Conservation (phyloP, 176 grass and related monocot species). For the Avena insularis region DNA sequence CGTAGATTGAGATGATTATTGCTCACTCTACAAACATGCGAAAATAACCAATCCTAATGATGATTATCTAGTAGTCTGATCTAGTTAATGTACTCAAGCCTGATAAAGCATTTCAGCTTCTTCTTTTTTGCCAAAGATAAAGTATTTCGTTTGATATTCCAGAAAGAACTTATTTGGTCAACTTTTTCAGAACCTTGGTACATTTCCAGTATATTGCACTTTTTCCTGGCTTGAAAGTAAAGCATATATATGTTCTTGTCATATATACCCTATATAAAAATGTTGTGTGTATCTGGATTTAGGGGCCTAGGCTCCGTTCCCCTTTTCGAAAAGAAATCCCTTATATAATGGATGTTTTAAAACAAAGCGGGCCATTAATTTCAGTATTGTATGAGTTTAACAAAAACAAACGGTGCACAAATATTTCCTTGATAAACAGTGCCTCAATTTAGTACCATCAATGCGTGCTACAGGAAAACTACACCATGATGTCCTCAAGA, state of each 20-base stretch:
- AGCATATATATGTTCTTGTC: too few species aligned
- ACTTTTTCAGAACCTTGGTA: background rate
- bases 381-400: background rate
- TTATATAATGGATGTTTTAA: too few species aligned
- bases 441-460: slow-evolving; percentile 25
- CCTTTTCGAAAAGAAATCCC: too few species aligned
- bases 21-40: background rate
- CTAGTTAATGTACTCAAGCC: too few species aligned
- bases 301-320: too few species aligned
- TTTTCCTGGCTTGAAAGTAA: background rate
- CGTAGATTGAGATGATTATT: background rate
- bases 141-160: background rate
- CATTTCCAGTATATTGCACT: background rate
- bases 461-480: slow-evolving; percentile 31
- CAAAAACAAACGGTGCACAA: background rate
- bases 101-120: too few species aligned
- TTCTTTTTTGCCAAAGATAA: background rate
- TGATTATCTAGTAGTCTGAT: background rate
- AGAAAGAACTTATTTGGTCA: background rate
- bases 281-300: too few species aligned
- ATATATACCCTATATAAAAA: too few species aligned
- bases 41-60: slow-evolving; percentile 13
- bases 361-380: too few species aligned
- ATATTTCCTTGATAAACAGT: background rate
- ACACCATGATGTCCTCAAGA: slow-evolving; percentile 25